phyloP scores from a whole-genome alignment of 148 eudicot species.

The Persicaria maculosa region DNA sequence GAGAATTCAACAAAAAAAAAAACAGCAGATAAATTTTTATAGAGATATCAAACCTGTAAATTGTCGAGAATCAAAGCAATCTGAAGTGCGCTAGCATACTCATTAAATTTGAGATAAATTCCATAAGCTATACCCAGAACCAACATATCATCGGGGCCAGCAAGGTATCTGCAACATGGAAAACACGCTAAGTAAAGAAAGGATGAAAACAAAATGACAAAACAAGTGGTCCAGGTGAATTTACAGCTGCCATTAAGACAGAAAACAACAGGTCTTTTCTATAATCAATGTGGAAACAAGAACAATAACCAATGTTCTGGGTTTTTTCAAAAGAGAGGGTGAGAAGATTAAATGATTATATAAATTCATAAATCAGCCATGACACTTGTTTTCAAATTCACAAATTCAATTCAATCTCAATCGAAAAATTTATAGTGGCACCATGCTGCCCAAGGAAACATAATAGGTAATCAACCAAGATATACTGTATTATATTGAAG shows the following conservation, averaged over 20 bases:
- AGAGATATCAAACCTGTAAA: constrained; percentile 42
- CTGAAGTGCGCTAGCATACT: constrained; percentile 81
- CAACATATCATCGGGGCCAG: constrained; percentile 77
- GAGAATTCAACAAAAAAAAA: neutral
- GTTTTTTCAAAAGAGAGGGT: neutral
- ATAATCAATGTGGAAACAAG: neutral
- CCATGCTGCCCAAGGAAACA: neutral
- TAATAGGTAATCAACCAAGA: neutral
- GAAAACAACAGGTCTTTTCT: neutral
- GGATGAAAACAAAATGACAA: neutral
- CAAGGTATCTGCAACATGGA: constrained; percentile 61
- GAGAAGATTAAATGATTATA: neutral
- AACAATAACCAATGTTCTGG: neutral
- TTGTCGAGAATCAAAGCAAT: constrained; percentile 74
- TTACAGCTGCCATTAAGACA: neutral
- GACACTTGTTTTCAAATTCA: neutral
- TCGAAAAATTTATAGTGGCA: neutral
- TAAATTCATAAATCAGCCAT: neutral
- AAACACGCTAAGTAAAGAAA: neutral
- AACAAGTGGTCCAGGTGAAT: constrained; percentile 7
- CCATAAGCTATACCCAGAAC: constrained; percentile 66
- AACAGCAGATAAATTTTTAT: neutral
- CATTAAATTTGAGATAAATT: constrained; percentile 60
- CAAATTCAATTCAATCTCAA: neutral
- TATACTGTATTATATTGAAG: neutral